These are phyloP conservation scores for Chlamydomonas sp. DNA, from an alignment of 139 green algal species.

Conservation along the genomic window DNA sequence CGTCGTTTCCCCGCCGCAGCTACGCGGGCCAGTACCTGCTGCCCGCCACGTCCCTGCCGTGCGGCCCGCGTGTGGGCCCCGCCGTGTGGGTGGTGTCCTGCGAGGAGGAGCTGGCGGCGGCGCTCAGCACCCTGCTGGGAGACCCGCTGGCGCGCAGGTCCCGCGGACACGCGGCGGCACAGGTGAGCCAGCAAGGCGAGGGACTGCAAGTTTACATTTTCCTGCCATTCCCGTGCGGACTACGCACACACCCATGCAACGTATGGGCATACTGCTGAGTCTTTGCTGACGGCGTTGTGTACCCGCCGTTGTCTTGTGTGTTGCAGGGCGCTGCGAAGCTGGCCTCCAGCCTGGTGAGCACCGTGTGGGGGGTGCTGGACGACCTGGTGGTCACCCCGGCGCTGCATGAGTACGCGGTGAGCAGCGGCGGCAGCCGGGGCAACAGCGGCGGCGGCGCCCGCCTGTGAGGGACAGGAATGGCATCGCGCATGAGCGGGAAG, in stretches of 20 bases:
- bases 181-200: slow-evolving; percentile 22
- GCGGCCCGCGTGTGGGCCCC: slow-evolving; percentile 49
- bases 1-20: not conserved
- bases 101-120: slow-evolving; percentile 47
- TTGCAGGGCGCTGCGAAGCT: slow-evolving; percentile 67
- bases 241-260: not conserved
- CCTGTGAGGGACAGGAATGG: too few relatives aligned
- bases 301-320: not conserved
- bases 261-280: not conserved
- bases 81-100: slow-evolving; percentile 62
- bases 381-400: slow-evolving; percentile 60
- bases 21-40: slow-evolving; percentile 59
- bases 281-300: not conserved
- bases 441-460: too few relatives aligned
- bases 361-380: slow-evolving; percentile 69
- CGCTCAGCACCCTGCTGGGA: slow-evolving; percentile 54
- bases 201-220: not conserved
- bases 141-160: slow-evolving; percentile 64
- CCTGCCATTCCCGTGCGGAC: not conserved
- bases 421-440: too few relatives aligned
- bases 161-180: slow-evolving; percentile 60
- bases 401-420: slow-evolving; percentile 43
- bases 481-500: too few relatives aligned
- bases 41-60: slow-evolving; percentile 59
- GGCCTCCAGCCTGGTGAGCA: slow-evolving; percentile 66